Base-by-base conservation (phyloP, 352 stramenopile species). In the Blastocystis sp. region DNA sequence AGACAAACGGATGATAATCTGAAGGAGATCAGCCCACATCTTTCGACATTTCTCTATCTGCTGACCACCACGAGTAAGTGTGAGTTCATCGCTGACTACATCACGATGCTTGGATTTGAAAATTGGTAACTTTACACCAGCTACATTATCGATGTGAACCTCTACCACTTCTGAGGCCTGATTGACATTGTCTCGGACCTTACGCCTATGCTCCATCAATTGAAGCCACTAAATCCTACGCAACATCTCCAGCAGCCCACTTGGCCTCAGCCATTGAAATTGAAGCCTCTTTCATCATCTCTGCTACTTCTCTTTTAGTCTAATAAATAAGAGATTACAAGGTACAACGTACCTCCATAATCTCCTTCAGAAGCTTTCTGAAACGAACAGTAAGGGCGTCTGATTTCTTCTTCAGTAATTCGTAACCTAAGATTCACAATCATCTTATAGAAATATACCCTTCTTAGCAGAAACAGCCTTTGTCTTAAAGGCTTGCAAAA, bases 141-240 rank as follows among this genome's bases (percentile, higher is more conserved):
- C 97, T 24, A 99, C 96, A 91, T 99, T 99, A 91, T 99, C 96
- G 62, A 98, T 98, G 90, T 95, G 95, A 75, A 97, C 97, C 89
- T 95, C 94, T 75, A 98, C 95, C 57, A 96, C 95, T 84, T 99
- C 94, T 87, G 96, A 94, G 40, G 97, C 97, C 11, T 94, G 96
- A 92, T 96, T 97, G 73, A 96, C 94, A 59, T 96, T 97, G 91
- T 98, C 96, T 70, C 97, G 95, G 48, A 98, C 95, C 87, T 98
- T 89, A 78, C 78, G 78, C 56, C 78, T 89, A 89, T 7, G n/a
- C 5, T 5, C 13, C 33, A 48, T 89, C n/a, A 91, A 62, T 64
- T 62, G 22, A 9, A 33, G 69, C 11, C 17, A 27, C 17, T 54
- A 24, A 82, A 27, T 80, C 92, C 78, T 96, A 95, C 58, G 93